Conservation (phyloP, 768 basidiomycete species). For the Lanmaoa pseudosensibilis region DNA sequence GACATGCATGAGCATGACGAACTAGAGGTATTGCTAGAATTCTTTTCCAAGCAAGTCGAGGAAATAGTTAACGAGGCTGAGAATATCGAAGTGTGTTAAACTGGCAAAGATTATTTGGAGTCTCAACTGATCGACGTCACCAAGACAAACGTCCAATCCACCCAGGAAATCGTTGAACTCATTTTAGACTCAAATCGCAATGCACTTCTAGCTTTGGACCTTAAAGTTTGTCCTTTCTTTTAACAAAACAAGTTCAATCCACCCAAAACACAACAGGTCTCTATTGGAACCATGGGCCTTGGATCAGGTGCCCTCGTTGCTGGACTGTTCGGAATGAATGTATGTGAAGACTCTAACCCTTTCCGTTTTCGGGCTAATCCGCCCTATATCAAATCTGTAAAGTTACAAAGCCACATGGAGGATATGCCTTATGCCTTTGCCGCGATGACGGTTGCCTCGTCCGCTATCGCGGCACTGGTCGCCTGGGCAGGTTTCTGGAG, state of each 20-base stretch:
- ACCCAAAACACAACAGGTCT: constrained; percentile 51
- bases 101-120: background rate
- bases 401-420: constrained; percentile 80
- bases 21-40: constrained; percentile 89
- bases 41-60: constrained; percentile 94
- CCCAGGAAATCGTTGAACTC: constrained; percentile 96
- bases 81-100: constrained; percentile 67
- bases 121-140: constrained; percentile 1
- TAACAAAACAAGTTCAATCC: background rate
- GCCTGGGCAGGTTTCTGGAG: constrained; percentile 68
- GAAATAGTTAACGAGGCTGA: constrained; percentile 94
- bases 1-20: constrained; percentile 84
- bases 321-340: constrained; percentile 96
- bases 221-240: constrained; percentile 55
- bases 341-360: constrained; percentile 41
- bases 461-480: constrained; percentile 57
- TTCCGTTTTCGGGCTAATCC: constrained; percentile 27
- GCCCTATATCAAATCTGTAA: constrained; percentile 23
- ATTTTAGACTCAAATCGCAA: constrained; percentile 97
- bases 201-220: constrained; percentile 83
- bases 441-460: constrained; percentile 58
- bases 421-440: constrained; percentile 72
- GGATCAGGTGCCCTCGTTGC: constrained; percentile 88
- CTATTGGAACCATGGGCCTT: constrained; percentile 92
- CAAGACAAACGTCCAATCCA: constrained; percentile 88